phyloP scores from a whole-genome alignment of 352 stramenopile species.

The Phytophthora nicotianae region DNA sequence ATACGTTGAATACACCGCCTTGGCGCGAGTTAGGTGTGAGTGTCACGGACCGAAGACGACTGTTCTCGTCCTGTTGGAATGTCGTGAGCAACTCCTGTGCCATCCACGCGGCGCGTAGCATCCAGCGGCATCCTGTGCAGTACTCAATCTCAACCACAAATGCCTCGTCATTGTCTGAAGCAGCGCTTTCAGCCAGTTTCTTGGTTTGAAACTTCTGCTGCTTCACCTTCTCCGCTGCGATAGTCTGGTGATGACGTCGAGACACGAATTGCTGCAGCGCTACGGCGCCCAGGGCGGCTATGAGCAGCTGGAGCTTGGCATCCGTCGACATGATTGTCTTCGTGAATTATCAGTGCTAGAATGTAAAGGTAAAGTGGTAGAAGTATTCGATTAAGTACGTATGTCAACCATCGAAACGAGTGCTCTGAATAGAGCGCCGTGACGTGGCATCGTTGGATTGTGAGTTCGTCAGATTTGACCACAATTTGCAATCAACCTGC shows the following conservation, averaged over 20 bases:
- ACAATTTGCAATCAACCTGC: conserved; percentile 34
- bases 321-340: conserved; percentile 25
- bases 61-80: conserved; percentile 80
- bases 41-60: conserved; percentile 57
- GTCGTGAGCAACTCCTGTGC: conserved; percentile 93
- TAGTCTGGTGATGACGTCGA: conserved; percentile 14
- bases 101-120: conserved; percentile 89
- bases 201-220: conserved; percentile 9
- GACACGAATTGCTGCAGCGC: conserved; percentile 53
- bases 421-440: not conserved
- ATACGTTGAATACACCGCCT: conserved; percentile 75
- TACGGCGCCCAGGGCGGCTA: conserved; percentile 38
- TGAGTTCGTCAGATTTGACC: conserved; percentile 7
- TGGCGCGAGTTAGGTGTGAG: conserved; percentile 65
- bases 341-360: conserved; percentile 10
- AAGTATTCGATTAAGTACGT: conserved; percentile 10
- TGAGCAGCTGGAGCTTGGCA: conserved; percentile 27
- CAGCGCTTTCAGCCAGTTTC: not conserved
- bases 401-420: conserved; percentile 18
- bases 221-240: conserved; percentile 11
- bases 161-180: conserved; percentile 21
- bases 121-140: conserved; percentile 91
- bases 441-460: conserved; percentile 29
- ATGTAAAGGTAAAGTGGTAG: not conserved
- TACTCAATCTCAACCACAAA: conserved; percentile 92